A percentile compares a stretch with the other conserved stretches of the same genome.
These are phyloP conservation scores for Trichosporon asahii DNA, from an alignment of 1,284 basidiomycete species.

Conservation along the genomic window DNA sequence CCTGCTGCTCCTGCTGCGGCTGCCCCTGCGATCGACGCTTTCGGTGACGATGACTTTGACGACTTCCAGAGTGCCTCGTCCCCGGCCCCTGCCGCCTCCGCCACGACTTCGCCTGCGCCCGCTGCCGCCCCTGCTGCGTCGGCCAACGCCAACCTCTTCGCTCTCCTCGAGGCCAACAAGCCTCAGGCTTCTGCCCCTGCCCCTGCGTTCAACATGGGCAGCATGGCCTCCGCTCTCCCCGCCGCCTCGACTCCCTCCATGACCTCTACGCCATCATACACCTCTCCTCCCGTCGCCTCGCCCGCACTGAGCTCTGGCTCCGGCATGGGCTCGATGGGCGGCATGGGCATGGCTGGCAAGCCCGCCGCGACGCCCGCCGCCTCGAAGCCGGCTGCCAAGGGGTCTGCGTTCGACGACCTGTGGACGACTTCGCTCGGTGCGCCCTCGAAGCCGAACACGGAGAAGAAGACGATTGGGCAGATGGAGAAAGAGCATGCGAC, in stretches of 20 bases:
- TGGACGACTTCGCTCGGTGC: constrained; percentile 72
- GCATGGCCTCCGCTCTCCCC: constrained; percentile 20
- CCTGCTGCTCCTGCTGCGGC: constrained; percentile 30
- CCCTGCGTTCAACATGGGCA: not conserved
- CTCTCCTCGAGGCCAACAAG: constrained; percentile 52
- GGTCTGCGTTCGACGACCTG: constrained; percentile 72
- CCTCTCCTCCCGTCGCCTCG: not conserved
- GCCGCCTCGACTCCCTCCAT: constrained; percentile 26
- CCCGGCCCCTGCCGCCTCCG: constrained; percentile 55
- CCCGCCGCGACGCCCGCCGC: constrained; percentile 16
- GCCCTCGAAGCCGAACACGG: constrained; percentile 32
- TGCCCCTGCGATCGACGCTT: constrained; percentile 22
- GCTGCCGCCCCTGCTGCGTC: constrained; percentile 26
- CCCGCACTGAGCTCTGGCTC: constrained; percentile 20
- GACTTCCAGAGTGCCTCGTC: constrained; percentile 79
- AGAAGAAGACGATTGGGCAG: constrained; percentile 74
- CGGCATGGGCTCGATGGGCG: not conserved
- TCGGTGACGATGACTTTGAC: constrained; percentile 70
- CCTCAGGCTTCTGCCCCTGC: constrained; percentile 26
- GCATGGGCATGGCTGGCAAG: constrained; percentile 16
- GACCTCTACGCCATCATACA: constrained; percentile 16
- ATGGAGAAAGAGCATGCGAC: constrained; percentile 78
- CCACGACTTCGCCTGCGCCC: constrained; percentile 29
- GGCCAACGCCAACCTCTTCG: constrained; percentile 54
- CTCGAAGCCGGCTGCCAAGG: constrained; percentile 13